These are phyloP conservation scores for Spiromastix sp. DNA, from an alignment of 2,329 filamentous ascomycete species.

Conservation along the genomic window DNA sequence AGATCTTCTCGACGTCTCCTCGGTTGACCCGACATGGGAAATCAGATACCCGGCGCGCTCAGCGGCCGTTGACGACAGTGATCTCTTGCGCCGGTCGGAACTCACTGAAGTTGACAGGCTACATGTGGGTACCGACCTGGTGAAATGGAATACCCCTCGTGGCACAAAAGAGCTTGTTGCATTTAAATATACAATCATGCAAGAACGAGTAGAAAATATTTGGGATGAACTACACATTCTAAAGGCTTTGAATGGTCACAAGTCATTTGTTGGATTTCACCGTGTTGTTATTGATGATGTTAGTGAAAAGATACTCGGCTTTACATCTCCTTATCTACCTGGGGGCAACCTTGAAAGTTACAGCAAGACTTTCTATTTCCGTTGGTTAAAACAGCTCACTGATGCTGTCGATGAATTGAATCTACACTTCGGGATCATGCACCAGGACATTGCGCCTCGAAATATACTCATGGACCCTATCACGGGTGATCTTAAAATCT, in stretches of 20 bases:
- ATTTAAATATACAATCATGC: constrained; percentile 7
- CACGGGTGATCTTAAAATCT: constrained; percentile 4
- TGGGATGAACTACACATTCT: constrained; percentile 7
- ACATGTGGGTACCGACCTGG: constrained; percentile 3
- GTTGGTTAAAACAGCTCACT: constrained; percentile 8
- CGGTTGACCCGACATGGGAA: constrained; percentile 4
- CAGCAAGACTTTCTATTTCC: constrained; percentile 6
- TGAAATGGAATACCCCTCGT: constrained; percentile 5
- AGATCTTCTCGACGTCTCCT: constrained; percentile 1
- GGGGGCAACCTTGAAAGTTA: constrained; percentile 8
- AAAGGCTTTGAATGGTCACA: constrained; percentile 4
- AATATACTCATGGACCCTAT: constrained; percentile 7
- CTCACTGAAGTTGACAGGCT: constrained; percentile 8
- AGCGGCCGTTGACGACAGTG: neutral
- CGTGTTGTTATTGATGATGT: constrained; percentile 8
- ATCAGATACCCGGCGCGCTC: constrained; percentile 5
- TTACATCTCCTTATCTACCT: constrained; percentile 5
- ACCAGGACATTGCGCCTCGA: constrained; percentile 8
- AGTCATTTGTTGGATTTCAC: constrained; percentile 6
- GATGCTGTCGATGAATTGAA: constrained; percentile 9
- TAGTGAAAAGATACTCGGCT: constrained; percentile 5
- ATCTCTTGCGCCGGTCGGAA: constrained; percentile 4
- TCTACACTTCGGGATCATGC: constrained; percentile 7
- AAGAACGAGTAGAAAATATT: constrained; percentile 4
- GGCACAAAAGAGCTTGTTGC: constrained; percentile 2